Evolutionary conservation across 1,284 basidiomycete species (phyloP), one percentile per base, ranked within the genome.

Genomic region (Takashimella koratensis): DNA sequence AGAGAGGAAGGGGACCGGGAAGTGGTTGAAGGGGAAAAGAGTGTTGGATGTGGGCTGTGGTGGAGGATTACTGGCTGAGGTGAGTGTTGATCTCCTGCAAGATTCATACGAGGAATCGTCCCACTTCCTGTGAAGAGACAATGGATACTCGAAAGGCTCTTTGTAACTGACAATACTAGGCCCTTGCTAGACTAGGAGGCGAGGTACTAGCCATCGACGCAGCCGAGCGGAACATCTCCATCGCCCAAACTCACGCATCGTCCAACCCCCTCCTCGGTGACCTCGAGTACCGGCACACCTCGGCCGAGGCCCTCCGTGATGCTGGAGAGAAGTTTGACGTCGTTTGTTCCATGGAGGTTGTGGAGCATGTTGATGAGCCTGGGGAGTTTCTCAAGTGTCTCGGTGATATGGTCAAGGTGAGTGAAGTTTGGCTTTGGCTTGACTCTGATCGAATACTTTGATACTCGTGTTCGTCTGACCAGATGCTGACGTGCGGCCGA

Each of bases 321-420:
- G 71, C 61, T 5, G 76, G 77, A 20, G 67, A 81, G 25, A 81
- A 81, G 43, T 98, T 87, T 70, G 95, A 98, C 72, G 81, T 95
- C 5, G 93, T 99, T 13, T 96, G 92, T 71, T 89, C 92, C 10
- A 93, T 98, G 92, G 96, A 99, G 72, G 94, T 99, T 16, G 71
- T 99, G 43, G 96, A 99, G 77, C 96, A 99, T 69, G 96, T 99
- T 55, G 88, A 96, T 68, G 85, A 93, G 63, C 95, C 96, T 0
- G 80, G 84, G 11, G 81, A 82, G 5, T 99, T 99, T 74, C 79
- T 97, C 48, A 79, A 83, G 44, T 85, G 86, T 45, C 87, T 91
- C 60, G 86, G 88, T 0, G 80, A 87, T 56, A 81, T 96, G 47
- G 84, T 94, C 59, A 96, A 93, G 78, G 91, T 90, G 56, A 47